phyloP scores from a whole-genome alignment of 2,329 filamentous ascomycete species.

The Endoconidiophora polonica region DNA sequence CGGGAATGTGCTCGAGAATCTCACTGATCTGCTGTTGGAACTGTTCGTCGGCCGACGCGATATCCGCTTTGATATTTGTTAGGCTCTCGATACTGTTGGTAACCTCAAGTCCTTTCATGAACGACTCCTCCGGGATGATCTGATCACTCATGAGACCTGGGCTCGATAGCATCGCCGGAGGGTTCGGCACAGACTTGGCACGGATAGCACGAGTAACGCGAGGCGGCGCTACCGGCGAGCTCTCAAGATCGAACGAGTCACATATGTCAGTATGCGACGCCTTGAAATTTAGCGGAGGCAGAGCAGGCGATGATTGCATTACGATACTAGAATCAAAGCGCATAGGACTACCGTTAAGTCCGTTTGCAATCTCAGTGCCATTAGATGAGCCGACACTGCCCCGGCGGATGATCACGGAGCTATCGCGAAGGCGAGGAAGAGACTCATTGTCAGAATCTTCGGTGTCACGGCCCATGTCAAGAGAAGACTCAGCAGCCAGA shows the following conservation, averaged over 20 bases:
- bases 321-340: slow-evolving; percentile 6
- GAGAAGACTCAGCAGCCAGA: slow-evolving; percentile 2
- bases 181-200: slow-evolving; percentile 9
- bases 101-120: slow-evolving; percentile 31
- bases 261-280: not conserved
- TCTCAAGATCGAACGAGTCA: slow-evolving; percentile 8
- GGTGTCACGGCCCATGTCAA: slow-evolving; percentile 6
- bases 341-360: slow-evolving; percentile 6
- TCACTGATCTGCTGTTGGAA: slow-evolving; percentile 67
- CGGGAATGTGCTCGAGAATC: slow-evolving; percentile 61
- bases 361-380: not conserved
- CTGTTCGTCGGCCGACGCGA: slow-evolving; percentile 37
- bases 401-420: slow-evolving; percentile 4
- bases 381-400: slow-evolving; percentile 5
- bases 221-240: slow-evolving; percentile 7
- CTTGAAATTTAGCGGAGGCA: slow-evolving; percentile 1
- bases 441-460: slow-evolving; percentile 5
- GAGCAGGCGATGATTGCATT: slow-evolving; percentile 6
- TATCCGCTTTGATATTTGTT: slow-evolving; percentile 18
- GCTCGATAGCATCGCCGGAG: slow-evolving; percentile 1
- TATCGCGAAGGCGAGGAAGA: not conserved
- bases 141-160: slow-evolving; percentile 18
- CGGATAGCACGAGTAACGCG: slow-evolving; percentile 6
- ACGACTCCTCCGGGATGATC: slow-evolving; percentile 18
- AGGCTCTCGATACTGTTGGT: slow-evolving; percentile 16